Conservation (phyloP, 2,329 filamentous ascomycete species). For the Talaromyces verruculosus region DNA sequence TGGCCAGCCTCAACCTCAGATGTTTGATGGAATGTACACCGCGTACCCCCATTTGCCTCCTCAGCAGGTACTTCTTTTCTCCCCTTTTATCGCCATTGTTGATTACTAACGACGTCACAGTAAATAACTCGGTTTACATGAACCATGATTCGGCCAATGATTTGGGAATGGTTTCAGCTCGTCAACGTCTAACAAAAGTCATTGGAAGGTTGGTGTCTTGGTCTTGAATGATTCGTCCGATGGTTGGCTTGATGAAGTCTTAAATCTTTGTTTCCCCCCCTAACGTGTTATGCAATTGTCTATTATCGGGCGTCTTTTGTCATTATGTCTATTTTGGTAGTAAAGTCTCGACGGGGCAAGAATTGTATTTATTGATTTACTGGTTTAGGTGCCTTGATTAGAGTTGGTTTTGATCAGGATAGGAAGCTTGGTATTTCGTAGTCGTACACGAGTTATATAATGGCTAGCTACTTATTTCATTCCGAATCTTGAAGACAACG, state of each 20-base stretch:
- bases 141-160: background rate
- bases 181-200: background rate
- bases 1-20: slow-evolving; percentile 69
- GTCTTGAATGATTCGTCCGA: background rate
- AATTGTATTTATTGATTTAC: slow-evolving; percentile 14
- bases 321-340: slow-evolving; percentile 9
- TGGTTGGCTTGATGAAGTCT: slow-evolving; percentile 7
- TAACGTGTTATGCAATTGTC: slow-evolving; percentile 16
- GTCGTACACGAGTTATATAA: background rate
- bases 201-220: background rate
- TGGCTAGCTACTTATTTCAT: slow-evolving; percentile 49
- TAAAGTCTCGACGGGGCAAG: slow-evolving; percentile 10
- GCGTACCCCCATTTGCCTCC: slow-evolving; percentile 73
- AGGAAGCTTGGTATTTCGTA: background rate
- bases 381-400: background rate
- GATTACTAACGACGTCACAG: background rate
- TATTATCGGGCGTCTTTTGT: slow-evolving; percentile 8
- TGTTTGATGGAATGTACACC: slow-evolving; percentile 86
- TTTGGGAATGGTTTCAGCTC: background rate
- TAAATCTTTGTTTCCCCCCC: background rate
- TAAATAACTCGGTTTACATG: background rate
- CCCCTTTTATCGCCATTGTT: background rate
- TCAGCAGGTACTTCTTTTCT: slow-evolving; percentile 66
- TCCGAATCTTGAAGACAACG: slow-evolving; percentile 73
- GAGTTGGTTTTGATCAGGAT: background rate